A percentile compares a stretch with the other conserved stretches of the same genome.
Conservation (phyloP, 1,139 yeast genomes). For the Candida sanyaensis region DNA sequence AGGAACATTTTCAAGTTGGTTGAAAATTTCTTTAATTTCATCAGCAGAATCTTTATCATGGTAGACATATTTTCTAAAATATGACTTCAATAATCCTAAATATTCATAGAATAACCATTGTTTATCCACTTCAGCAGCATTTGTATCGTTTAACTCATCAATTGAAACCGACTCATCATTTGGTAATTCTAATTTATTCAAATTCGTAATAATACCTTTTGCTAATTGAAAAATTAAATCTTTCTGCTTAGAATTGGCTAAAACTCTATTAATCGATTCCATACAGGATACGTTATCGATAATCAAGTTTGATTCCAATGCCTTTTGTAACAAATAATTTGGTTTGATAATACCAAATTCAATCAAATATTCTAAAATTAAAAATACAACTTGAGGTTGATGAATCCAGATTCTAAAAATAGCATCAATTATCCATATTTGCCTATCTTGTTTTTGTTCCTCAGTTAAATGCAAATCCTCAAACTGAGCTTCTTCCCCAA, state of each 20-base stretch:
- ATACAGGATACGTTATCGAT: conserved; percentile 48
- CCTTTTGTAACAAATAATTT: conserved; percentile 41
- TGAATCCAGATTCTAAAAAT: conserved; percentile 76
- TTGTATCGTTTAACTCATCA: conserved; percentile 28
- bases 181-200: conserved; percentile 33
- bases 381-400: conserved; percentile 79
- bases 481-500: conserved; percentile 32
- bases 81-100: conserved; percentile 43
- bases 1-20: conserved; percentile 25
- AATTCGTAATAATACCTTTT: conserved; percentile 35
- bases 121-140: conserved; percentile 30
- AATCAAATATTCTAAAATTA: conserved; percentile 66
- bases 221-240: conserved; percentile 34
- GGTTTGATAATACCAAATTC: conserved; percentile 51
- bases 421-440: conserved; percentile 58
- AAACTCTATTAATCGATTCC: conserved; percentile 44
- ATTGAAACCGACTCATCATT: conserved; percentile 27
- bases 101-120: conserved; percentile 50
- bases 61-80: conserved; percentile 32
- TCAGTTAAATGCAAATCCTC: conserved; percentile 42
- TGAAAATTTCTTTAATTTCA: conserved; percentile 23
- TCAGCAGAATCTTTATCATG: conserved; percentile 20
- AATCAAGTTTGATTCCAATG: conserved; percentile 41
- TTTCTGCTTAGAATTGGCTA: conserved; percentile 22
- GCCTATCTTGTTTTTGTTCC: conserved; percentile 29